Evolutionary conservation across 805 yeast species (phyloP).

Genomic region (Candida quercuum): DNA sequence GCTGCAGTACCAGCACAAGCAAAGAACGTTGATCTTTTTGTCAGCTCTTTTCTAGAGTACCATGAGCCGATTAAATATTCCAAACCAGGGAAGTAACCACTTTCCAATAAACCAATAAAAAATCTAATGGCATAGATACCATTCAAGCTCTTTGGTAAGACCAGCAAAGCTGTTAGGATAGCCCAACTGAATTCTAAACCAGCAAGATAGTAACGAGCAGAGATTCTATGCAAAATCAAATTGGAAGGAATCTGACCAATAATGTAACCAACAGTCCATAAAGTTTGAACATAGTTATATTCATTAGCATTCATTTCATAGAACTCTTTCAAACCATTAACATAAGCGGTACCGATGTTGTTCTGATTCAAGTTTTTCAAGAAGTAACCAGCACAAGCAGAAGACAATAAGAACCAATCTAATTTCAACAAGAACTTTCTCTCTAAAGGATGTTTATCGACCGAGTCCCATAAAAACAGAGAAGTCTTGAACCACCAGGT

Average conservation of each 20-base stretch:
- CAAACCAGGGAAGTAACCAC: conserved; percentile 46
- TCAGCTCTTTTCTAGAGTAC: conserved; percentile 29
- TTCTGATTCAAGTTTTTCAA: conserved; percentile 38
- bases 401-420: conserved; percentile 34
- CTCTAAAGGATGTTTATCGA: conserved; percentile 33
- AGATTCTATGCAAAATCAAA: conserved; percentile 33
- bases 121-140: conserved; percentile 32
- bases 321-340: conserved; percentile 42
- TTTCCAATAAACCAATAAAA: conserved; percentile 38
- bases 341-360: conserved; percentile 40
- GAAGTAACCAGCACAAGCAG: conserved; percentile 41
- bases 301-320: conserved; percentile 36
- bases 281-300: conserved; percentile 37
- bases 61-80: conserved; percentile 37
- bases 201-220: conserved; percentile 41
- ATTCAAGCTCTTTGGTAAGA: conserved; percentile 21
- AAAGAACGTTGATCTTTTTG: conserved; percentile 31
- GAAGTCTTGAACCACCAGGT: conserved; percentile 9
- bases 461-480: conserved; percentile 24
- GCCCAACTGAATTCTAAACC: conserved; percentile 41
- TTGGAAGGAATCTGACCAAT: conserved; percentile 46
- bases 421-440: conserved; percentile 29
- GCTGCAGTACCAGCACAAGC: conserved; percentile 28
- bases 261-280: conserved; percentile 46
- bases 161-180: conserved; percentile 31